These are phyloP conservation scores for Amborella trichopoda DNA, from an alignment of 164 flowering plant species.

Conservation along the genomic window DNA sequence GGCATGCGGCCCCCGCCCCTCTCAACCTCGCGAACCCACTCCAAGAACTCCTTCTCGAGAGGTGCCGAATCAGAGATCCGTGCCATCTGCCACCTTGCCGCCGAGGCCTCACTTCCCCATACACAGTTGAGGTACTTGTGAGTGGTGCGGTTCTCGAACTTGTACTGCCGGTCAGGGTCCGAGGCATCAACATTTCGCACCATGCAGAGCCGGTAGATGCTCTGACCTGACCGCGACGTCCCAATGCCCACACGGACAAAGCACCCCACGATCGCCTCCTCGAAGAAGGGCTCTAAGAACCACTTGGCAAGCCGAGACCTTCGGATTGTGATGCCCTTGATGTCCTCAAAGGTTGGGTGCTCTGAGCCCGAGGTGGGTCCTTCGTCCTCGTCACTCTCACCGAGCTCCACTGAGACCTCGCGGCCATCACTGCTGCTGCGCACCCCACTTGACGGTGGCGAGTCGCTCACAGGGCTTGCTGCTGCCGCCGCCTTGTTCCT, in stretches of 20 bases:
- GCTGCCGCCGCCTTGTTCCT: not conserved
- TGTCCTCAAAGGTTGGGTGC: constrained; percentile 49
- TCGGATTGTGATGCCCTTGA: constrained; percentile 69
- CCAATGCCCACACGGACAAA: constrained; percentile 96
- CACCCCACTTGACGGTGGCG: constrained; percentile 38
- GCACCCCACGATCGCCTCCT: constrained; percentile 87
- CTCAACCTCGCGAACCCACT: constrained; percentile 78
- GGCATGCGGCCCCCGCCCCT: constrained; percentile 67
- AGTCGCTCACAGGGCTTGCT: not conserved
- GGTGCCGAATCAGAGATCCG: constrained; percentile 82
- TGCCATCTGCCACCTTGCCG: constrained; percentile 99
- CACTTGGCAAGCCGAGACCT: constrained; percentile 87
- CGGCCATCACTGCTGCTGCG: constrained; percentile 41
- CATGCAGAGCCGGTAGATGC: constrained; percentile 69
- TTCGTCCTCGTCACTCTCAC: constrained; percentile 63
- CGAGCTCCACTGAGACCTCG: constrained; percentile 58
- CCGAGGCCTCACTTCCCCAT: constrained; percentile 78
- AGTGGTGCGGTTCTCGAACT: constrained; percentile 75
- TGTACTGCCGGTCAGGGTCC: constrained; percentile 63
- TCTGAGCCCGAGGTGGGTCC: constrained; percentile 21
- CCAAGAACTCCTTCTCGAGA: constrained; percentile 57
- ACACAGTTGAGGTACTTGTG: constrained; percentile 72
- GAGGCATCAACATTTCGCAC: constrained; percentile 85
- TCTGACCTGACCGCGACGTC: constrained; percentile 46
- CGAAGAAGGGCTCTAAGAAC: constrained; percentile 96